Base-by-base conservation (phyloP, 1,139 yeast genomes). In the Debaryomyces sp. region DNA sequence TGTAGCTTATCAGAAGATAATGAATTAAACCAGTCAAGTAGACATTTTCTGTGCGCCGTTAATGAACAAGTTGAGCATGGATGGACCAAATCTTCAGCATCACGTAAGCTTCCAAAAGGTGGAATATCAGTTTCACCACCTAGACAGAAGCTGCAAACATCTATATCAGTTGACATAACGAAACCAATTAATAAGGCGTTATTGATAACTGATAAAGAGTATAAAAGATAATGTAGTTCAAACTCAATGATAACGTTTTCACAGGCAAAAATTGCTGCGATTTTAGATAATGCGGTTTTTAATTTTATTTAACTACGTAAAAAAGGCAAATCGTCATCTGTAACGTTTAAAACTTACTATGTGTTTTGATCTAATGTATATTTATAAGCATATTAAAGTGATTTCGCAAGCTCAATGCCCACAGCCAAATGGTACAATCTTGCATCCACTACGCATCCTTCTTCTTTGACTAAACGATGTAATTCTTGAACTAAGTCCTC, bases 371-470 rank as follows among this genome's bases (percentile, higher is more conserved):
- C 26, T 35, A 21, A 22, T n/a, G 38, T 21, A 35, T 17, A 21
- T 35, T 22, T 9, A 12, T 12, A 21, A 5, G 8, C n/a, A 6
- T 4, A 17, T 26, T 30, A 12, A n/a, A 45, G 40, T n/a, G 35
- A 38, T 33, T 29, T 33, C 15, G 63, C 64, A 22, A 65, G 48
- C 36, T 62, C 66, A 39, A 75, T 56, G 0, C 98, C 98, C 49
- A 84, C 84, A 18, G 97, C 96, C 48, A 89, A 80, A 62, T 88
- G 90, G 65, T 89, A 91, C 51, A 94, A 83, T 57, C 96, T 82
- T 1, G 97, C 92, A 68, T 92, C 99, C 18, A 92, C 71, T 29
- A 81, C 80, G 64, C 83, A 89, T 0, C 96, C 96, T 64, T 87
- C 79, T 3, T 65, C 60, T 30, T 74, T 52, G 49, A 67, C 79